These are phyloP conservation scores for Cordyceps militaris DNA, from an alignment of 2,329 filamentous ascomycete species.

Conservation along the genomic window DNA sequence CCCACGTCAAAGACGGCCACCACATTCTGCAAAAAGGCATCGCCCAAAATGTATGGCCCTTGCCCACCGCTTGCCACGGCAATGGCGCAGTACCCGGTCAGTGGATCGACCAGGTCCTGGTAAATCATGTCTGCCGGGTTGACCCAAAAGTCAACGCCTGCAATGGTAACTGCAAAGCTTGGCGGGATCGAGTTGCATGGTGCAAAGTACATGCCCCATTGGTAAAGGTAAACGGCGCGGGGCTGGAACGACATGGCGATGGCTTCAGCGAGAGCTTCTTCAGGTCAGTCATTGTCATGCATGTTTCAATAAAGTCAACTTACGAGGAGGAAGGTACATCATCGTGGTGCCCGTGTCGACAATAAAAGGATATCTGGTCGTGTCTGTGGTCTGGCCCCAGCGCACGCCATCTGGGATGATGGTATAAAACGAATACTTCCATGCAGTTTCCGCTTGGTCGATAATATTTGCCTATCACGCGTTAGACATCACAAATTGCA, in stretches of 20 bases:
- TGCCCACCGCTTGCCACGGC: slow-evolving; percentile 37
- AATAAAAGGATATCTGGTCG: slow-evolving; percentile 40
- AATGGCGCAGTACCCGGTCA: slow-evolving; percentile 42
- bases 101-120: slow-evolving; percentile 34
- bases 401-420: slow-evolving; percentile 42
- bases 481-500: slow-evolving; percentile 1
- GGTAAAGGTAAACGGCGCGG: slow-evolving; percentile 38
- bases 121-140: slow-evolving; percentile 43
- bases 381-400: slow-evolving; percentile 36
- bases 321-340: slow-evolving; percentile 42
- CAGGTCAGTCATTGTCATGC: neutral
- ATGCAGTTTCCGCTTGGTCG: slow-evolving; percentile 30
- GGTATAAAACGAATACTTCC: slow-evolving; percentile 46
- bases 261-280: slow-evolving; percentile 37
- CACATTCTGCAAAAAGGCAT: slow-evolving; percentile 44
- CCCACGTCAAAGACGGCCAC: slow-evolving; percentile 43
- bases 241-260: slow-evolving; percentile 42
- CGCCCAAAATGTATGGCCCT: slow-evolving; percentile 43
- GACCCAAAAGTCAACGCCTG: slow-evolving; percentile 37
- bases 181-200: slow-evolving; percentile 41
- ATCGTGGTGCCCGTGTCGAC: slow-evolving; percentile 47
- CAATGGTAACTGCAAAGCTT: slow-evolving; percentile 38
- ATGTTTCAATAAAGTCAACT: slow-evolving; percentile 17
- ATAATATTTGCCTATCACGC: slow-evolving; percentile 37
- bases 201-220: slow-evolving; percentile 42